phyloP scores from a whole-genome alignment of 176 grass and related monocot species.

The Avena sativa region DNA sequence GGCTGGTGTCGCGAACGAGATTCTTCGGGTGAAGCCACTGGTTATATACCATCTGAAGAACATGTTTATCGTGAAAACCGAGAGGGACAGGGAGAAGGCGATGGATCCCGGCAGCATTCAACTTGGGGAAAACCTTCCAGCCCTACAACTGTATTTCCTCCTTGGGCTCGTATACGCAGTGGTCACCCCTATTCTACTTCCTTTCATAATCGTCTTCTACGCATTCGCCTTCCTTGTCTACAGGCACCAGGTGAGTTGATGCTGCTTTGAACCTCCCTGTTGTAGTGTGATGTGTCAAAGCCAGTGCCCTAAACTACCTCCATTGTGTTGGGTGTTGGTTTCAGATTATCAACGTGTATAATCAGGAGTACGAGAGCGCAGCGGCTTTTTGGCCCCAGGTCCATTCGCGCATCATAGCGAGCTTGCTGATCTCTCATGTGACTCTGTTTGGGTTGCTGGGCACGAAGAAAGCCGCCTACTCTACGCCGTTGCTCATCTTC shows the following conservation, averaged over 20 bases:
- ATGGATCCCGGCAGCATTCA: constrained; percentile 90
- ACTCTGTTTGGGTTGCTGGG: constrained; percentile 79
- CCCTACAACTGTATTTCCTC: constrained; percentile 91
- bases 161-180: constrained; percentile 91
- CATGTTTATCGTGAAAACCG: constrained; percentile 94
- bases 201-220: constrained; percentile 93
- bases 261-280: constrained; percentile 11
- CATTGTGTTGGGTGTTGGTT: constrained; percentile 33
- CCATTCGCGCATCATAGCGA: constrained; percentile 84
- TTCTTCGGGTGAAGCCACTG: constrained; percentile 79
- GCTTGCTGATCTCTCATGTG: constrained; percentile 84
- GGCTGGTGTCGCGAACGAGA: constrained; percentile 92
- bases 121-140: constrained; percentile 86
- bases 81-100: constrained; percentile 82
- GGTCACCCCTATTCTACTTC: constrained; percentile 85
- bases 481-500: constrained; percentile 82
- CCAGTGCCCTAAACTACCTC: not conserved
- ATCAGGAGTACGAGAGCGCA: constrained; percentile 94
- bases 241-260: constrained; percentile 78
- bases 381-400: constrained; percentile 94
- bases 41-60: constrained; percentile 96
- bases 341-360: constrained; percentile 98
- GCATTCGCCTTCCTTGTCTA: constrained; percentile 91
- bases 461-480: constrained; percentile 87
- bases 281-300: not conserved